These are phyloP conservation scores for Aphanocladium album DNA, from an alignment of 2,329 filamentous ascomycete genomes.

Conservation along the genomic window DNA sequence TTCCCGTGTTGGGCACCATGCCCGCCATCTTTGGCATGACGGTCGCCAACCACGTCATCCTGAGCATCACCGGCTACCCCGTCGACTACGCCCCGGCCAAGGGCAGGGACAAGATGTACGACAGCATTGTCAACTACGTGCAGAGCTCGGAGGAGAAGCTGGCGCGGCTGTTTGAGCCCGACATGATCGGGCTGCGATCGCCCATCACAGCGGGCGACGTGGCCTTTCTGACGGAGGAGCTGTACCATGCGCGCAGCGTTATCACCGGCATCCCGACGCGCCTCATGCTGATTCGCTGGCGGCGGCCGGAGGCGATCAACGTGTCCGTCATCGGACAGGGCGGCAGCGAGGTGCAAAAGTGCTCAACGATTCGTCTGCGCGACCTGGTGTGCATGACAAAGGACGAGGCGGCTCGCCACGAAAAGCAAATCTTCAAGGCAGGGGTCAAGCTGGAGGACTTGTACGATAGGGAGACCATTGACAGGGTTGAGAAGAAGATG, in stretches of 20 bases:
- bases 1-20: slow-evolving; percentile 95
- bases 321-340: slow-evolving; percentile 56
- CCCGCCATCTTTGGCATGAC: slow-evolving; percentile 92
- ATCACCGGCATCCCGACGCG: slow-evolving; percentile 78
- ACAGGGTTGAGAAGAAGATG: slow-evolving; percentile 61
- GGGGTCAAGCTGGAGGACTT: slow-evolving; percentile 63
- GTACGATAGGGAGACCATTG: slow-evolving; percentile 65
- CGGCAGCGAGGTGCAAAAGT: slow-evolving; percentile 70
- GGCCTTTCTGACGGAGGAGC: slow-evolving; percentile 83
- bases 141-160: slow-evolving; percentile 77
- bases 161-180: slow-evolving; percentile 39
- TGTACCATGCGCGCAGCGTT: slow-evolving; percentile 77
- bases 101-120: slow-evolving; percentile 85
- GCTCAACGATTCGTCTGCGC: slow-evolving; percentile 59
- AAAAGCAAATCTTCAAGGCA: slow-evolving; percentile 70
- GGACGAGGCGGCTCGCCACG: slow-evolving; percentile 77
- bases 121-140: slow-evolving; percentile 69
- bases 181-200: slow-evolving; percentile 64
- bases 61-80: slow-evolving; percentile 77
- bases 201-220: slow-evolving; percentile 76
- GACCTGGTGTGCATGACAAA: slow-evolving; percentile 90
- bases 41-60: slow-evolving; percentile 86
- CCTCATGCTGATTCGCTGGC: slow-evolving; percentile 77
- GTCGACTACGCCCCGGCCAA: slow-evolving; percentile 78
- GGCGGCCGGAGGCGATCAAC: slow-evolving; percentile 55